Conservation (phyloP, 192 early-diverging fungal genomes). For the Dimargaris xerosporica region DNA sequence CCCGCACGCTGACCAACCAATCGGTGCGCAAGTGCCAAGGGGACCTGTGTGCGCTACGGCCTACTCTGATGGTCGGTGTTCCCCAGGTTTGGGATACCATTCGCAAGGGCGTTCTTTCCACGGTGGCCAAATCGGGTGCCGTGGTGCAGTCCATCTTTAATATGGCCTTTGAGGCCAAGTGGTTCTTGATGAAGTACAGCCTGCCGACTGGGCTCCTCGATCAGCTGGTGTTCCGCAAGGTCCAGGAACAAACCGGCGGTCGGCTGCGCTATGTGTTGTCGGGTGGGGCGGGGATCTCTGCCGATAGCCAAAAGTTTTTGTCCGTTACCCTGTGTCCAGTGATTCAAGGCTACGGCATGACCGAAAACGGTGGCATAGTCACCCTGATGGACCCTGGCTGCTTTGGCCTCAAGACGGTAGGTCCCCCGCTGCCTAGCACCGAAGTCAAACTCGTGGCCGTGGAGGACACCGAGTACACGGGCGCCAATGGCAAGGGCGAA, state of each 20-base stretch:
- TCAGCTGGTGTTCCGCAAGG: constrained; percentile 62
- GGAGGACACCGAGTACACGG: constrained; percentile 46
- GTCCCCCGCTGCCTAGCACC: constrained; percentile 53
- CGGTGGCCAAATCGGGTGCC: constrained; percentile 35
- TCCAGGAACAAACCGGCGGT: constrained; percentile 73
- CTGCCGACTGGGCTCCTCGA: constrained; percentile 60
- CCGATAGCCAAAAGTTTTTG: constrained; percentile 74
- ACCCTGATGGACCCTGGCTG: constrained; percentile 46
- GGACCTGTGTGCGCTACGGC: constrained; percentile 56
- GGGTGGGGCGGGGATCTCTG: constrained; percentile 79
- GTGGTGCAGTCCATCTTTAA: constrained; percentile 55
- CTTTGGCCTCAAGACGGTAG: constrained; percentile 44
- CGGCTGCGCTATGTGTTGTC: constrained; percentile 62
- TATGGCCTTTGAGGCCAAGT: constrained; percentile 58
- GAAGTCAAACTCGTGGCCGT: constrained; percentile 73
- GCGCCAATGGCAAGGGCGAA: constrained; percentile 60
- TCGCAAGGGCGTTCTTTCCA: constrained; percentile 62
- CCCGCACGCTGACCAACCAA: constrained; percentile 54
- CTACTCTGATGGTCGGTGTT: constrained; percentile 68
- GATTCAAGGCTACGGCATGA: constrained; percentile 77
- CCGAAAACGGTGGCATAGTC: constrained; percentile 63
- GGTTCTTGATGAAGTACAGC: constrained; percentile 39
- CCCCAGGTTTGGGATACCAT: constrained; percentile 81
- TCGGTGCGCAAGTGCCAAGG: constrained; percentile 48
- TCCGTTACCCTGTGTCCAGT: constrained; percentile 60